phyloP scores from a whole-genome alignment of 257 asterid genomes.

The Solanum medicagineum region DNA sequence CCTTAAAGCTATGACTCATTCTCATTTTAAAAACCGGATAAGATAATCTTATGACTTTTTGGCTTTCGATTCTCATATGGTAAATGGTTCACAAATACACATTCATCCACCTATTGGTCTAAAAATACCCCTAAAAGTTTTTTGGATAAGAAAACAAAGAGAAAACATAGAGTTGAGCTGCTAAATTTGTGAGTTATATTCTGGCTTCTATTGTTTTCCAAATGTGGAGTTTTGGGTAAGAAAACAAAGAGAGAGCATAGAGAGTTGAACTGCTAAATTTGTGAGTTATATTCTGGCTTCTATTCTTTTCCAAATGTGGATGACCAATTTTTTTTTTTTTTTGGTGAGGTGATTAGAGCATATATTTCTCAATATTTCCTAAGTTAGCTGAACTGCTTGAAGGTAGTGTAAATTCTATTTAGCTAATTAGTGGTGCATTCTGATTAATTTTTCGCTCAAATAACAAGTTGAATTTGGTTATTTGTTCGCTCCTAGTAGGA shows the following conservation, averaged over 20 bases:
- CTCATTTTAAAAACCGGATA: not conserved
- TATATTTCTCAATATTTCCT: not conserved
- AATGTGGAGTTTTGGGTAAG: not conserved
- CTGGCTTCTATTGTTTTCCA: not conserved
- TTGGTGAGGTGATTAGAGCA: not conserved
- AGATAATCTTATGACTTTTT: not conserved
- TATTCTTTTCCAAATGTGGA: not conserved
- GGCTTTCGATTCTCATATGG: not conserved
- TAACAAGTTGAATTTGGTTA: not conserved
- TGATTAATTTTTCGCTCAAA: not conserved
- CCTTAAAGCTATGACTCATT: not conserved
- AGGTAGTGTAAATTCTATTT: not conserved
- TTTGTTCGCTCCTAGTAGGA: not conserved
- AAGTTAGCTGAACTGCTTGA: not conserved
- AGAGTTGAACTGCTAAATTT: not conserved
- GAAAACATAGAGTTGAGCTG: not conserved
- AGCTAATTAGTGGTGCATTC: not conserved
- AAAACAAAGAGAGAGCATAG: not conserved
- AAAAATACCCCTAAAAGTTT: not conserved
- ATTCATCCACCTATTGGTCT: not conserved
- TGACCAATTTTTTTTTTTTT: not conserved
- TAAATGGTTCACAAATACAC: not conserved
- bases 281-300: not conserved
- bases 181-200: not conserved
- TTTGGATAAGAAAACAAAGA: not conserved